Conservation (phyloP, 2,329 filamentous ascomycete genomes). For the Conoideocrella luteorostrata region DNA sequence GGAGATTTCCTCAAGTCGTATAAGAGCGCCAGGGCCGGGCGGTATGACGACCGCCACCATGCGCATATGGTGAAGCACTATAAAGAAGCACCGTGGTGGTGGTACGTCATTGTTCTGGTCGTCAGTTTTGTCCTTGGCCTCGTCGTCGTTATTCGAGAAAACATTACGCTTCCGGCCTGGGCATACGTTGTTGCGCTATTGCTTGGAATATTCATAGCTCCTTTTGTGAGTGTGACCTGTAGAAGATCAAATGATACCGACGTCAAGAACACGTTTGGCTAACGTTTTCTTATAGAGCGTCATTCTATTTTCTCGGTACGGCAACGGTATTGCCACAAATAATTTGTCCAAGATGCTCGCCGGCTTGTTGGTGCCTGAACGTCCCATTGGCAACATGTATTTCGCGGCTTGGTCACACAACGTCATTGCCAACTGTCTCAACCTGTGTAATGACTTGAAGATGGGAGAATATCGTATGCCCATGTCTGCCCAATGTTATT, state of each 20-base stretch:
- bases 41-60: slow-evolving; percentile 45
- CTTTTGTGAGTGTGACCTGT: slow-evolving; percentile 1
- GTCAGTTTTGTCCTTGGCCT: slow-evolving; percentile 27
- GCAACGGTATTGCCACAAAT: slow-evolving; percentile 38
- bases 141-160: slow-evolving; percentile 26
- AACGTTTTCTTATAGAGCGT: slow-evolving; percentile 36
- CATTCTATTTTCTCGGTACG: slow-evolving; percentile 44
- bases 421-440: slow-evolving; percentile 44
- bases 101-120: slow-evolving; percentile 25
- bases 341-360: slow-evolving; percentile 53
- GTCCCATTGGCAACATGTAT: slow-evolving; percentile 51
- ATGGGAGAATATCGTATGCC: slow-evolving; percentile 52
- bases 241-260: background rate
- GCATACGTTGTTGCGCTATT: slow-evolving; percentile 28
- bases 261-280: background rate
- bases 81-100: slow-evolving; percentile 36
- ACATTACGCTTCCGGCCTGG: slow-evolving; percentile 30
- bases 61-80: slow-evolving; percentile 45
- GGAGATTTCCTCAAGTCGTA: slow-evolving; percentile 42
- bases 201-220: slow-evolving; percentile 13
- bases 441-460: slow-evolving; percentile 47
- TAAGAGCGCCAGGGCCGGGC: slow-evolving; percentile 23
- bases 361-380: slow-evolving; percentile 42
- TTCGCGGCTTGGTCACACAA: slow-evolving; percentile 54
- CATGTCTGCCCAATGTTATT: too few relatives aligned